Evolutionary conservation across 108 stramenopile species (phyloP).

Genomic region (Licmophora abbreviata): DNA sequence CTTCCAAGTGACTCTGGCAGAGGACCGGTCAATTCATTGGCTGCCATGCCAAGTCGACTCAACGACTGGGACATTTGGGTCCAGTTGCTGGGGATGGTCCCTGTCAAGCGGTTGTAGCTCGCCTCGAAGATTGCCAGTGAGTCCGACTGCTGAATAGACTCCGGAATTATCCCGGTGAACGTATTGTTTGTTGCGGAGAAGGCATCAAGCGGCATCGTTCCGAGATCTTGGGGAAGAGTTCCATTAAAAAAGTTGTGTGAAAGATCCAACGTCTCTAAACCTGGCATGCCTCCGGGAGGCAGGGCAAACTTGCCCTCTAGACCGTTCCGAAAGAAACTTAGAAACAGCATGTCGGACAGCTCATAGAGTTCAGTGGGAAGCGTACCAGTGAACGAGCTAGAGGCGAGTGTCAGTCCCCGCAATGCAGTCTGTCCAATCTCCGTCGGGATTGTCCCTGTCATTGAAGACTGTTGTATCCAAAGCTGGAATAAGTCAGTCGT

Average conservation of each 20-base stretch:
- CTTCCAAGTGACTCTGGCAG: constrained; percentile 23
- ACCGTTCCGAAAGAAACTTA: neutral
- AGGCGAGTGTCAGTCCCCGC: constrained; percentile 33
- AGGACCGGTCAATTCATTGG: constrained; percentile 26
- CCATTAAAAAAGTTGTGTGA: constrained; percentile 41
- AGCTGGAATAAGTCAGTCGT: constrained; percentile 34
- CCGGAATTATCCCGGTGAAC: neutral
- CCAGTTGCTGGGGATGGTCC: constrained; percentile 25
- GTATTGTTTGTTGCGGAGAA: neutral
- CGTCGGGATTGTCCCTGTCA: constrained; percentile 29
- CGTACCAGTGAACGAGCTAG: constrained; percentile 33
- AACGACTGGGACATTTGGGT: constrained; percentile 1
- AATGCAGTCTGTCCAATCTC: constrained; percentile 35
- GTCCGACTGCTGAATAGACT: neutral
- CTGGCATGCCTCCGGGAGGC: constrained; percentile 9
- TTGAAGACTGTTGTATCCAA: constrained; percentile 25
- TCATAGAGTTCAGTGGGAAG: constrained; percentile 1
- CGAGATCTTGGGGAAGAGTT: constrained; percentile 21
- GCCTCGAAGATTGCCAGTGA: constrained; percentile 13
- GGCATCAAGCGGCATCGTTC: neutral
- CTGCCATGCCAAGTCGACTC: constrained; percentile 8
- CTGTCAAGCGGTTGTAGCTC: constrained; percentile 23
- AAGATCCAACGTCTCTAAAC: constrained; percentile 18
- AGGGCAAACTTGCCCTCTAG: constrained; percentile 15
- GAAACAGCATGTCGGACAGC: neutral